Conservation (phyloP, 345 rosid genomes). For the Eucalyptus fibrosa region DNA sequence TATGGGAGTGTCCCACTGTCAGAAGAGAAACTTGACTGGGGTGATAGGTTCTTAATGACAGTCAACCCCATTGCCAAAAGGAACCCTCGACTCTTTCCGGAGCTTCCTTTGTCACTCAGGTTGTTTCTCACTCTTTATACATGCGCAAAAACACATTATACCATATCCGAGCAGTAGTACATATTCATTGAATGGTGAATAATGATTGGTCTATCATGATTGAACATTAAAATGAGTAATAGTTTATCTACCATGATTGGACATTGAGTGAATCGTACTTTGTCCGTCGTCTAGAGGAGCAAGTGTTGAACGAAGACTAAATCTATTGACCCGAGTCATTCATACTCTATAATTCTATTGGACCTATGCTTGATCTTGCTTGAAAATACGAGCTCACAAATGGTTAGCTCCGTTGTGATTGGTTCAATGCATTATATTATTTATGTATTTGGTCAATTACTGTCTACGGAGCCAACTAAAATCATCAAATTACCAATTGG, state of each 20-base stretch:
- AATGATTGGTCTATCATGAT: no score
- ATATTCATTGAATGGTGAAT: no score
- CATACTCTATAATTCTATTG: neutral
- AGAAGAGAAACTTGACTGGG: slow-evolving; percentile 16
- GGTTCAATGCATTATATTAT: no score
- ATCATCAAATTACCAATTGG: no score
- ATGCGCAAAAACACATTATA: neutral
- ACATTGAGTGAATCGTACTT: no score
- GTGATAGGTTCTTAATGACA: slow-evolving; percentile 9
- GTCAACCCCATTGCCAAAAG: slow-evolving; percentile 12
- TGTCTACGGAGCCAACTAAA: neutral
- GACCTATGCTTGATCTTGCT: neutral
- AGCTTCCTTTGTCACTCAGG: slow-evolving; percentile 27
- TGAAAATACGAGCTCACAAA: neutral
- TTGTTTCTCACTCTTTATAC: neutral
- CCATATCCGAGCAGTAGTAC: no score
- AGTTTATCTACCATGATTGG: no score
- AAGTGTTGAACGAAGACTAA: neutral
- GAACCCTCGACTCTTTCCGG: slow-evolving; percentile 18
- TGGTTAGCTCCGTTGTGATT: neutral
- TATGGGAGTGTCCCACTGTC: neutral
- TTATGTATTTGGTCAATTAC: no score
- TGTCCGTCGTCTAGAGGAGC: neutral
- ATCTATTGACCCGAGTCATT: neutral
- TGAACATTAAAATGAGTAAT: no score